A percentile compares a stretch with the other conserved stretches of the same genome.
Conservation (phyloP, 306 rosid genomes). For the Fagus sylvatica region DNA sequence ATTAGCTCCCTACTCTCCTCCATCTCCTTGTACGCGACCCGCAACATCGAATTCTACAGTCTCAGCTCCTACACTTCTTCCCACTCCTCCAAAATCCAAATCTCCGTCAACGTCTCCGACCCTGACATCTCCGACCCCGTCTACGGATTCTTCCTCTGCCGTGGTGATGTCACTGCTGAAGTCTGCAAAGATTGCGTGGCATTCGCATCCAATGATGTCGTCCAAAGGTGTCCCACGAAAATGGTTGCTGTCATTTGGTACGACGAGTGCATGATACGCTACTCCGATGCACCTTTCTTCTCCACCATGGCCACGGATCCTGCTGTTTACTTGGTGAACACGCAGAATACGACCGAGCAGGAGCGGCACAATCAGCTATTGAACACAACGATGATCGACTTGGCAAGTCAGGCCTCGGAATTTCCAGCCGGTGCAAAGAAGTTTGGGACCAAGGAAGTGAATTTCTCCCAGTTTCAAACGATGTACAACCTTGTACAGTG, state of each 20-base stretch:
- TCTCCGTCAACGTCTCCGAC: conserved; percentile 16
- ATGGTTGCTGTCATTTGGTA: conserved; percentile 45
- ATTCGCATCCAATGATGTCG: conserved; percentile 21
- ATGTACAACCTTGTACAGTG: conserved; percentile 38
- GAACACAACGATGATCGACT: neutral
- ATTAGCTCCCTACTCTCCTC: neutral
- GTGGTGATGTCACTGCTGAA: conserved; percentile 36
- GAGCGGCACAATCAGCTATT: neutral
- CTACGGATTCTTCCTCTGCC: conserved; percentile 50
- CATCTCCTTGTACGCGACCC: neutral
- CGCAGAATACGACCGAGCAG: neutral
- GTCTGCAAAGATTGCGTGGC: conserved; percentile 39
- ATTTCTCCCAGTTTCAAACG: neutral
- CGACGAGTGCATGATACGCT: conserved; percentile 41
- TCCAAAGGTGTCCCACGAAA: conserved; percentile 23
- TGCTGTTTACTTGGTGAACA: accelerated
- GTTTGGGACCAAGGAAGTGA: neutral
- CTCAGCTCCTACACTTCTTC: conserved; percentile 29
- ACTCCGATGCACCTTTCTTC: conserved; percentile 33
- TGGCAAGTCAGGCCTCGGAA: neutral
- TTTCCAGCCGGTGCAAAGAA: neutral
- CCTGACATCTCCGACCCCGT: conserved; percentile 1
- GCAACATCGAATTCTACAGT: neutral
- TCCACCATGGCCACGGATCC: neutral
- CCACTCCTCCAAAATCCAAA: conserved; percentile 34